Evolutionary conservation across 345 rosid species (phyloP), one percentile per base, ranked within the genome.

Genomic region (Eucalyptus marginata): DNA sequence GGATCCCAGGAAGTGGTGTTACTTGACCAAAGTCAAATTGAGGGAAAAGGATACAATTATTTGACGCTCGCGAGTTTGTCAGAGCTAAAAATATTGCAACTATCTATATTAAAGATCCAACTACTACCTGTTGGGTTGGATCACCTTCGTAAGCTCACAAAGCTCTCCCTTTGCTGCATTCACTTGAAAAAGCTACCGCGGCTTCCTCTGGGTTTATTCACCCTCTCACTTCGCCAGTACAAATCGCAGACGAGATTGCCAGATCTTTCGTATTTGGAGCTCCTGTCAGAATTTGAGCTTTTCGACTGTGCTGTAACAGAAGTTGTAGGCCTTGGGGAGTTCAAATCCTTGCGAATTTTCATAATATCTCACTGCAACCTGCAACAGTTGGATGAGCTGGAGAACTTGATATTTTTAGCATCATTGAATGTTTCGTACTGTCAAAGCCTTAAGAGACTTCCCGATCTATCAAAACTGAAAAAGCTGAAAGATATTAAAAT

Each of bases 161-260:
- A 62, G 17, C 71, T 62, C 7, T 62, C 71, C 71, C 71, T 62
- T 62, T 62, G 33, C 33, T 62, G 33, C 71, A 29, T 29, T 29
- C 71, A 29, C 71, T 62, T 62, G 17, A 7, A 29, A 62, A 4
- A 29, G 71, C 16, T 62, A 62, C 33, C 71, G 3, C 71, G 2
- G 9, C 71, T 62, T 29, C 71, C 71, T 62, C 8, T 9, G 29
- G 2, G 33, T 62, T 62, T 62, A 62, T 29, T 6, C 8, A 29
- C 9, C 29, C 71, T 62, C 12, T 62, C 71, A 13, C 71, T 62
- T 62, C 17, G 31, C 16, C 31, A 59, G 3, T 59, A 59, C 68
- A 59, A 59, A 59, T n/a, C 10, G 0, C 1, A 0, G 20, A 43
- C 44, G 2, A 1, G 44, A 43, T 43, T 43, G 44, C 44, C 44